These are phyloP conservation scores for Melampsora larici-populina DNA, from an alignment of 1,284 basidiomycete species.

Conservation along the genomic window DNA sequence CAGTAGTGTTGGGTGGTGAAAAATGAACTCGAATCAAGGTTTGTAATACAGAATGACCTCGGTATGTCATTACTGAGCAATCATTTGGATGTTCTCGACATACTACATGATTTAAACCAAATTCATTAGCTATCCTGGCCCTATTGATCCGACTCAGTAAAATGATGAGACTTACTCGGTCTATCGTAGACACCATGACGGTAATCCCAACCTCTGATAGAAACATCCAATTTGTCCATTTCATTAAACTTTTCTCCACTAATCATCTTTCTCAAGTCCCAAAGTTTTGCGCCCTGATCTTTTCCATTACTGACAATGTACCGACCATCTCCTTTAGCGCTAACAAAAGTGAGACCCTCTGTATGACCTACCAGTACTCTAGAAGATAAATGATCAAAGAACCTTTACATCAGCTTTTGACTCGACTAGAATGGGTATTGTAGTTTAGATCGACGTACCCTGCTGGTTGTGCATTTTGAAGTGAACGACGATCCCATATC, in stretches of 20 bases:
- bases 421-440: conserved; percentile 63
- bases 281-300: conserved; percentile 85
- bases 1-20: conserved; percentile 84
- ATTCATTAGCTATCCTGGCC: neutral
- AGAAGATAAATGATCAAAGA: neutral
- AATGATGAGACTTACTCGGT: conserved; percentile 30
- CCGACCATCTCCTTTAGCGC: conserved; percentile 70
- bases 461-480: conserved; percentile 77
- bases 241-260: conserved; percentile 67
- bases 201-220: conserved; percentile 73
- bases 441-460: conserved; percentile 79
- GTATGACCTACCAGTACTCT: conserved; percentile 1
- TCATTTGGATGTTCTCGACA: conserved; percentile 65
- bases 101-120: neutral
- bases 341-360: conserved; percentile 52
- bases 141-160: too few species aligned
- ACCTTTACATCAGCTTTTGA: conserved; percentile 59
- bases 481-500: conserved; percentile 91
- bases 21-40: conserved; percentile 96
- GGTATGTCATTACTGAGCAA: conserved; percentile 91
- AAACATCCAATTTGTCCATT: conserved; percentile 58
- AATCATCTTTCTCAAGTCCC: conserved; percentile 93
- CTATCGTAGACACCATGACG: conserved; percentile 57
- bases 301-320: conserved; percentile 97
- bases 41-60: conserved; percentile 84